Base-by-base conservation (phyloP, 2,329 filamentous ascomycete species). In the Colletotrichum zoysiae region DNA sequence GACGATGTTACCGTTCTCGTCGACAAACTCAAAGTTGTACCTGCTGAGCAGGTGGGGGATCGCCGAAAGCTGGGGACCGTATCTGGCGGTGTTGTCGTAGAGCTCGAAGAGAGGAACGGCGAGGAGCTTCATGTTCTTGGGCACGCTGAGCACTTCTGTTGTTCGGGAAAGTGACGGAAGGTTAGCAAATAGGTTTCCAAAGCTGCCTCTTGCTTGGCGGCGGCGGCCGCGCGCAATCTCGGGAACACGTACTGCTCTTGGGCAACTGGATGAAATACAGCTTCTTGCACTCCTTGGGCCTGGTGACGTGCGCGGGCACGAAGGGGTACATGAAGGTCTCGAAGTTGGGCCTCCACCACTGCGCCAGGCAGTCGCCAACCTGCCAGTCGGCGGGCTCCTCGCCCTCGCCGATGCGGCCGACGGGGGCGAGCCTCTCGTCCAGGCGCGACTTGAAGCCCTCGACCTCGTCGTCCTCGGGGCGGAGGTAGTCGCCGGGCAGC, bases 251-350 rank as follows among this genome's bases (percentile, higher is more conserved):
- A 97, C 95, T 98, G 77, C 92, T 95, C 82, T 95, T 91, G 0
- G 96, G 96, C 38, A 99, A 86, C 81, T 97, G 94, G 75, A 99
- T 97, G 74, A 98, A 95, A 83, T 98, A 99, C 53, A 98, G 88
- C 87, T 99, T 99, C 87, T 99, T 99, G 86, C 95, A 97, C 85
- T 99, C 96, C 86, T 99, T 99, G 9, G 96, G 96, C 64, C 96
- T 88, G 23, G 95, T 98, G 74, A 98, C 94, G 84, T 99, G 96
- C 23, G 95, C 94, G 9, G 96, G 96, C 69, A 98, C 92, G 82
- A 98, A 99, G 0, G 96, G 96, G 81, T 99, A 99, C 95, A 99
- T 98, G 87, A 98, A 98, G 2, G 96, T 98, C 86, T 99, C 96
- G 81, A 98, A 98, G 86, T 98, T 99, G 65, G 96, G 96, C 70